Evolutionary conservation across 1,139 yeast species (phyloP).

Genomic region (Yamadazyma conglobata): DNA sequence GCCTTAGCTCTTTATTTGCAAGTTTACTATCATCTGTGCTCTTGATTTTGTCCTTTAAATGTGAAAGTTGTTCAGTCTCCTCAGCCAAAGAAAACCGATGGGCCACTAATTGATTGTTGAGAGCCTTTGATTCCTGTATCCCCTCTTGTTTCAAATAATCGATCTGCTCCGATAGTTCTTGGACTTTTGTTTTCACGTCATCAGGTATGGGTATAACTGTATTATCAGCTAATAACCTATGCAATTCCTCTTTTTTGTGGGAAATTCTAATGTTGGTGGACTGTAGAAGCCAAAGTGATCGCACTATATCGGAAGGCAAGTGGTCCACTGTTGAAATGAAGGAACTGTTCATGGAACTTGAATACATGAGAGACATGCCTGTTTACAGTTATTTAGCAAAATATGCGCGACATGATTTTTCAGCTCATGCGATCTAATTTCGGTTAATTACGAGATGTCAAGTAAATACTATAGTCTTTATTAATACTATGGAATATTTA

Average conservation of each 20-base stretch:
- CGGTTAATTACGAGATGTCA: too few relatives aligned
- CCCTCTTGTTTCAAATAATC: constrained; percentile 23
- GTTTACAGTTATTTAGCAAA: too few relatives aligned
- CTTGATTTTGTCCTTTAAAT: constrained; percentile 14
- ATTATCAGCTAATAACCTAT: constrained; percentile 14
- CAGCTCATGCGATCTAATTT: too few relatives aligned
- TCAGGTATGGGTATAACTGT: constrained; percentile 5
- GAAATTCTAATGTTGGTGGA: constrained; percentile 32
- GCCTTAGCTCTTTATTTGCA: constrained; percentile 23
- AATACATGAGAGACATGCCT: constrained; percentile 17
- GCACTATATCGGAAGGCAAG: constrained; percentile 43
- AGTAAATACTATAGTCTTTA: too few relatives aligned
- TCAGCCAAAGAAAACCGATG: constrained; percentile 29
- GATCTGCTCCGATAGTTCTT: constrained; percentile 12
- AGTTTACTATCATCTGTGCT: constrained; percentile 12
- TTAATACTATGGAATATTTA: not conserved
- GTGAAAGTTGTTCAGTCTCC: constrained; percentile 29
- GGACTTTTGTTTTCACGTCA: constrained; percentile 14
- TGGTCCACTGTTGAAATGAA: constrained; percentile 46
- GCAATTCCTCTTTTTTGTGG: constrained; percentile 19
- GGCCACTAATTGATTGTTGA: constrained; percentile 32
- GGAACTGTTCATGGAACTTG: constrained; percentile 32
- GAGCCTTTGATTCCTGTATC: constrained; percentile 31
- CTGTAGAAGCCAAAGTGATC: constrained; percentile 47
- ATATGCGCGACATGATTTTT: too few relatives aligned